Percentiles rank a stretch among this genome's conserved stretches.
These are phyloP conservation scores for Talaromyces piceae DNA, from an alignment of 2,329 filamentous ascomycete species.

Conservation along the genomic window DNA sequence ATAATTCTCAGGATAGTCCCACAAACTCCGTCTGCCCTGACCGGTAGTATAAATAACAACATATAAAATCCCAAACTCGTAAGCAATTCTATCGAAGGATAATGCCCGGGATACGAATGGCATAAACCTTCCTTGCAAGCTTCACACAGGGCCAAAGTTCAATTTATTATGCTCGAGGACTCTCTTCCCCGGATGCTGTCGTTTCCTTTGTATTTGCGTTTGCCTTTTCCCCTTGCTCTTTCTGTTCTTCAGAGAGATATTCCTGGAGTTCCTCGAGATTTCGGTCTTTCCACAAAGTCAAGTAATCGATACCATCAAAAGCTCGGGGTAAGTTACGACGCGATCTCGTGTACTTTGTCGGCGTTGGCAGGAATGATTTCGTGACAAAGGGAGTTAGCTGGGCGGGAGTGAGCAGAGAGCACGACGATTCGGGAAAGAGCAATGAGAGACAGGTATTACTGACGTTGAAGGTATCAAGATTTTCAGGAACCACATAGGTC, in stretches of 20 bases:
- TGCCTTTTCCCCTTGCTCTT: not conserved
- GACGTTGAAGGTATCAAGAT: constrained; percentile 66
- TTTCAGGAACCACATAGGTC: constrained; percentile 74
- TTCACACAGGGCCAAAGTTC: too few species aligned
- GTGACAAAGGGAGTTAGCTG: constrained; percentile 42
- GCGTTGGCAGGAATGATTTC: constrained; percentile 33
- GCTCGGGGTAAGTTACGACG: constrained; percentile 20
- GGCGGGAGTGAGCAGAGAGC: constrained; percentile 9
- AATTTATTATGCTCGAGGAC: too few species aligned
- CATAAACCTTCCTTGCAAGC: too few species aligned
- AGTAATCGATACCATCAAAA: constrained; percentile 29
- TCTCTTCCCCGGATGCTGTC: too few species aligned
- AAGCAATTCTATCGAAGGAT: too few species aligned
- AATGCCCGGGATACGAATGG: too few species aligned
- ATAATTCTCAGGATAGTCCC: not conserved
- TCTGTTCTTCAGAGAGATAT: not conserved
- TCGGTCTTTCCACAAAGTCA: constrained; percentile 32
- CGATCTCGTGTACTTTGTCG: constrained; percentile 24
- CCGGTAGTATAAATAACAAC: not conserved
- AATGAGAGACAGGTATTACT: constrained; percentile 5
- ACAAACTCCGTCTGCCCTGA: not conserved
- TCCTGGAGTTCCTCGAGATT: constrained; percentile 18
- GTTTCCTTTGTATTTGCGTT: not conserved
- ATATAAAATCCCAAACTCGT: not conserved
- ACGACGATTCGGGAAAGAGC: not conserved